Evolutionary conservation across 257 asterid genomes (phyloP).

Genomic region (Ajuga chamaepitys): DNA sequence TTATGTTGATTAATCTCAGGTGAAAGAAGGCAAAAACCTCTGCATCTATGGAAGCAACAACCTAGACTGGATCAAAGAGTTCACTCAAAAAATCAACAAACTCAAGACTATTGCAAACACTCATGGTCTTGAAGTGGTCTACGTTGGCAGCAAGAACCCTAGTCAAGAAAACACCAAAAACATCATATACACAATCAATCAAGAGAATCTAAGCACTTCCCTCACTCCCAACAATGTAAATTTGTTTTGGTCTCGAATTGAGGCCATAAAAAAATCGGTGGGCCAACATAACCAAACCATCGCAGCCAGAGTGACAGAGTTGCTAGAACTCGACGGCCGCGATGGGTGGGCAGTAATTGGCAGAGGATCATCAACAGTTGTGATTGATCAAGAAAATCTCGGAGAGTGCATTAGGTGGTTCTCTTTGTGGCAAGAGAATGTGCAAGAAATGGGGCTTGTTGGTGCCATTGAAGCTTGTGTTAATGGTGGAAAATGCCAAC

Average conservation of each 20-base stretch:
- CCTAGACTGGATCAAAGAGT: slow-evolving; percentile 48
- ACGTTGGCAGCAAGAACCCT: slow-evolving; percentile 56
- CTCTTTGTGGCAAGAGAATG: slow-evolving; percentile 29
- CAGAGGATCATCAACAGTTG: slow-evolving; percentile 26
- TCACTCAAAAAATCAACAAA: slow-evolving; percentile 27
- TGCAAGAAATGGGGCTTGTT: slow-evolving; percentile 33
- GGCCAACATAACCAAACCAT: slow-evolving; percentile 12
- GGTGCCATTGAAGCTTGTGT: slow-evolving; percentile 29
- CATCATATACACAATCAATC: slow-evolving; percentile 32
- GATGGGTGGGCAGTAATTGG: slow-evolving; percentile 50
- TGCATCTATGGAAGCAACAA: slow-evolving; percentile 58
- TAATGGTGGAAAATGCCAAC: slow-evolving; percentile 25
- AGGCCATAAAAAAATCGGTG: slow-evolving; percentile 30
- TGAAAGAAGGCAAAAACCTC: slow-evolving; percentile 37
- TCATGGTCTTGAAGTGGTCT: slow-evolving; percentile 37
- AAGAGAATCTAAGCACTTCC: slow-evolving; percentile 34
- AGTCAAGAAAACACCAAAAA: slow-evolving; percentile 21
- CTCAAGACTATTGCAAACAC: slow-evolving; percentile 21
- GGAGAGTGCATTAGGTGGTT: slow-evolving; percentile 20
- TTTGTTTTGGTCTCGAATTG: slow-evolving; percentile 60
- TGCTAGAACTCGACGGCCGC: slow-evolving; percentile 23
- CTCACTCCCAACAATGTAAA: slow-evolving; percentile 27
- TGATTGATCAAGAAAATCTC: slow-evolving; percentile 21
- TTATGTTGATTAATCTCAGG: slow-evolving; percentile 26
- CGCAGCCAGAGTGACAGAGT: slow-evolving; percentile 13